Base-by-base conservation (phyloP, 2,329 filamentous ascomycete genomes). In the Talaromyces amestolkiae region DNA sequence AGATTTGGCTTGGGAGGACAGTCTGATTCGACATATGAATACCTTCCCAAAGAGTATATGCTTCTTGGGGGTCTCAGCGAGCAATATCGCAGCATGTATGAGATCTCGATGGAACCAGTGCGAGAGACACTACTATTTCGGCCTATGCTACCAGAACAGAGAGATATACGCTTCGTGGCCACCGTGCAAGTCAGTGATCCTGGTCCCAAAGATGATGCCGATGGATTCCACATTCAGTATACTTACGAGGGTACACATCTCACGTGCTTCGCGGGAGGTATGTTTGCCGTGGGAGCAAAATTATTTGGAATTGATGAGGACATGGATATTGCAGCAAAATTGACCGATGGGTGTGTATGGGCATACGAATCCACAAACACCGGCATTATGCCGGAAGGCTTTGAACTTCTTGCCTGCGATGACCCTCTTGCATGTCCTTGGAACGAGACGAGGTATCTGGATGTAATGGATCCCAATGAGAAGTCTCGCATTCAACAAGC, bases 301-400 rank as follows among this genome's bases (percentile, higher is more conserved):
- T 71, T 88, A 1, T 87, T 88, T 72, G 75, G 80, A 15, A 78
- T 84, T n/a, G 75, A 82, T 2, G 76, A 77, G 17, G 85, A 89
- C 69, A 76, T 88, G 67, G 77, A 81, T 0, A 81, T 87, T 61
- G 87, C 84, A 11, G 78, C 80, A 51, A 84, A 86, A 70, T 77
- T 89, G 54, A 84, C 85, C 0, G 82, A 88, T 64, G 84, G 84
- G 3, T 89, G 86, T 71, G 82, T 88, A n/a, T 89, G 86, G 85
- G 83, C 85, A 0, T 88, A 89, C 73, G 81, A 83, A 68, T 77
- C 81, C 10, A 83, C 84, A 5, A 82, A 82, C 1, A 78, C 83
- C 2, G 86, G 86, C 5, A 83, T 89, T 66, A 89, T 89, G 86
- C 85, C 86, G 1, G 87, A 89, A 71, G 74, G 79, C 56, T 87